A percentile compares a stretch with the other conserved stretches of the same genome.
phyloP scores from a whole-genome alignment of 192 early-diverging fungal genomes.

The Entomortierella chlamydospora region DNA sequence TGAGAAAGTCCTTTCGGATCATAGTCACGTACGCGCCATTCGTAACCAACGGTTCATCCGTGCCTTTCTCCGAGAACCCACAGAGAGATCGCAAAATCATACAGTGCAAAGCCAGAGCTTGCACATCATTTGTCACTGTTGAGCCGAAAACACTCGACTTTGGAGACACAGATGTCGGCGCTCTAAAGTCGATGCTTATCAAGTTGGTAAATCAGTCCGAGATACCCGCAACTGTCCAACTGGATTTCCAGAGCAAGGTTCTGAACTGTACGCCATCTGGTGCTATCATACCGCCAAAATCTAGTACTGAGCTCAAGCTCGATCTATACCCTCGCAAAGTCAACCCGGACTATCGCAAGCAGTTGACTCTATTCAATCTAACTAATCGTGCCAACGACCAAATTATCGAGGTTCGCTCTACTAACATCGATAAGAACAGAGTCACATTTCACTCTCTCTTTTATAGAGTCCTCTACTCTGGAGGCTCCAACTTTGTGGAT shows the following conservation, averaged over 20 bases:
- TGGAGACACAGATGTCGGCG: slow-evolving; percentile 96
- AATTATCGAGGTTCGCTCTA: slow-evolving; percentile 91
- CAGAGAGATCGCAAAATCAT: slow-evolving; percentile 79
- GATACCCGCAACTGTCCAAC: slow-evolving; percentile 83
- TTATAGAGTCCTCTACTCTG: slow-evolving; percentile 89
- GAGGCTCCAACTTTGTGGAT: slow-evolving; percentile 93
- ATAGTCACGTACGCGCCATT: slow-evolving; percentile 69
- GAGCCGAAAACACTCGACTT: slow-evolving; percentile 89
- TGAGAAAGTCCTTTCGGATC: slow-evolving; percentile 75
- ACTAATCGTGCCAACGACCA: slow-evolving; percentile 91
- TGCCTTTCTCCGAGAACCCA: slow-evolving; percentile 41
- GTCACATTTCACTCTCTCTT: slow-evolving; percentile 97
- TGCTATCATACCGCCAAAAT: slow-evolving; percentile 85
- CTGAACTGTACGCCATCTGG: slow-evolving; percentile 77
- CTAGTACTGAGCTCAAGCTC: slow-evolving; percentile 82
- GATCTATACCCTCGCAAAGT: slow-evolving; percentile 98
- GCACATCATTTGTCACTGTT: slow-evolving; percentile 93
- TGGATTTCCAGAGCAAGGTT: slow-evolving; percentile 93
- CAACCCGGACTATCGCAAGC: slow-evolving; percentile 97
- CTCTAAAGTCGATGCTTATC: slow-evolving; percentile 87
- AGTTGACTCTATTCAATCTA: slow-evolving; percentile 92
- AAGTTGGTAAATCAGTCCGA: slow-evolving; percentile 89
- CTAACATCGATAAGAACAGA: slow-evolving; percentile 95
- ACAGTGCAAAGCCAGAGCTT: slow-evolving; percentile 90
- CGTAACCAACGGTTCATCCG: slow-evolving; percentile 25